Evolutionary conservation across 2,329 filamentous ascomycete genomes (phyloP), one percentile per base, ranked within the genome.

Genomic region (Penicillium sp.): DNA sequence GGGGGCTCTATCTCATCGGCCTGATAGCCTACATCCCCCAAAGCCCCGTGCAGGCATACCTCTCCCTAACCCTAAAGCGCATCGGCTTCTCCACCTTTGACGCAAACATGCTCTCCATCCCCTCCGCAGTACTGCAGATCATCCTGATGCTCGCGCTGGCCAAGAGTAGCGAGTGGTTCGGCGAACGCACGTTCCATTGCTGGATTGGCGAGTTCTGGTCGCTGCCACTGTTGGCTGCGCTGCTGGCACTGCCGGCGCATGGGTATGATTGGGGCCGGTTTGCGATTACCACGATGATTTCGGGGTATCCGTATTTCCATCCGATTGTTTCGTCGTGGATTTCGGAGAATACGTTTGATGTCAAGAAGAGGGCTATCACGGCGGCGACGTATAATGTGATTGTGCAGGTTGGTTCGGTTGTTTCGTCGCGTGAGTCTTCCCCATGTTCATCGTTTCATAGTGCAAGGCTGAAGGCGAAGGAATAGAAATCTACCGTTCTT

Each of bases 221-320:
- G 5, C 64, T 83, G 50, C 81, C 81, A 0, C 65, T 83, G 14
- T 70, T 83, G 12, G 71, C 77, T 1, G 75, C 77, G 0, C 66
- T 83, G 23, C 63, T 82, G n/a, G 73, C 72, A 0, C 62, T 83
- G 0, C 79, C 79, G 0, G 59, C 50, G 1, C 33, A 60, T 11
- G 70, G 76, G 0, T 68, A 74, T 9, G 74, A 79, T 45, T 83
- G 81, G 81, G 68, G 68, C 0, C 71, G 79, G 1, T 83, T 77
- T 65, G 66, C 74, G 0, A 66, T 83, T 21, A 73, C 76, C 12
- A 82, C 78, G 0, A 64, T 83, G 52, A 77, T 81, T 52, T 76
- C 75, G 0, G 79, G 79, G 1, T 80, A 81, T 56, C 80, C 80
- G 0, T 82, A 83, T 61, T 81, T 81, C 58, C 80, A 82, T 59